Percentiles rank a stretch among this genome's conserved stretches.
Evolutionary conservation across 345 rosid genomes (phyloP).

Genomic region (Melaleuca quinquenervia): DNA sequence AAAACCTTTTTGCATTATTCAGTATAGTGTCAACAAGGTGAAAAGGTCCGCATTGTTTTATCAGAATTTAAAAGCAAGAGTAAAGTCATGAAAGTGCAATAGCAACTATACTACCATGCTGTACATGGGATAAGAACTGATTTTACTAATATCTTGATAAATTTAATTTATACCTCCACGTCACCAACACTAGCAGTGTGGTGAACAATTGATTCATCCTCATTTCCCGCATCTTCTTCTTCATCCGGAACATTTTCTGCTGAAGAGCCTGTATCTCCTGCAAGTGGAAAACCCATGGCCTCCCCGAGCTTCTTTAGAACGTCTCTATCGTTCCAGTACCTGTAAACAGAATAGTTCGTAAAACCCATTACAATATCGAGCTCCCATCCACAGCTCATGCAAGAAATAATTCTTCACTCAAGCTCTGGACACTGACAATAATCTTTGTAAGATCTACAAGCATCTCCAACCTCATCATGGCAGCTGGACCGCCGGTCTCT

Average conservation of each 20-base stretch:
- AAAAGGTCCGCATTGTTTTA: not conserved
- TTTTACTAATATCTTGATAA: not conserved
- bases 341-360: conserved; percentile 7
- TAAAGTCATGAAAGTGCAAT: not conserved
- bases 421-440: not conserved
- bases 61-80: not conserved
- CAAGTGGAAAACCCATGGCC: conserved; percentile 88
- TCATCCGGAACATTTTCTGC: conserved; percentile 48
- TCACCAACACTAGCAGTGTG: conserved; percentile 89
- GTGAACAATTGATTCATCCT: conserved; percentile 91
- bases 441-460: not conserved
- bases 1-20: not conserved
- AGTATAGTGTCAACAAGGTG: not conserved
- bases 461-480: conserved; percentile 80
- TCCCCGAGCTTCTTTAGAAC: conserved; percentile 84
- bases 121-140: not conserved
- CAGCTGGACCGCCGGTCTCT: conserved; percentile 84
- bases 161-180: conserved; percentile 48
- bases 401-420: not conserved
- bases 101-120: not conserved
- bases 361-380: not conserved
- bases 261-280: conserved; percentile 57
- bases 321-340: conserved; percentile 95
- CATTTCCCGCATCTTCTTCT: conserved; percentile 63
- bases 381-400: not conserved